Conservation (phyloP, 345 rosid genomes). For the Brassica incana region DNA sequence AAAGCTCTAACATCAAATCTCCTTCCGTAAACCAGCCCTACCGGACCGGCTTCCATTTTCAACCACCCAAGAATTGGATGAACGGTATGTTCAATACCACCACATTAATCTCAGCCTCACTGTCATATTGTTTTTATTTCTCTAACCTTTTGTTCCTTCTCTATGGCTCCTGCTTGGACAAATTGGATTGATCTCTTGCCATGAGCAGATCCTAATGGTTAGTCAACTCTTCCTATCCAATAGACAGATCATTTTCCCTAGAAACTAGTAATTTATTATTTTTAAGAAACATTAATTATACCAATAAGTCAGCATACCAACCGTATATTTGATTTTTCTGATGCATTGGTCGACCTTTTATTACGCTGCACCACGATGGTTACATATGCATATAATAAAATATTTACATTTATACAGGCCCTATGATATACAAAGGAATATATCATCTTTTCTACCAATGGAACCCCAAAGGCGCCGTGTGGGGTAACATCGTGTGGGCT, state of each 20-base stretch:
- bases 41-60: slow-evolving; percentile 69
- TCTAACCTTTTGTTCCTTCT: slow-evolving; percentile 8
- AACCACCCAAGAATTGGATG: slow-evolving; percentile 76
- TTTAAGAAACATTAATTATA: slow-evolving; percentile 4
- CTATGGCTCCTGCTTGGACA: slow-evolving; percentile 24
- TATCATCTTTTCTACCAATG: slow-evolving; percentile 79
- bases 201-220: slow-evolving; percentile 74
- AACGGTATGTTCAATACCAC: slow-evolving; percentile 47
- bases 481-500: slow-evolving; percentile 87
- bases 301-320: slow-evolving; percentile 23
- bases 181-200: slow-evolving; percentile 21
- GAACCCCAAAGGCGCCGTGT: slow-evolving; percentile 62
- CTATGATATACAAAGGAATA: slow-evolving; percentile 69
- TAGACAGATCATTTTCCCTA: slow-evolving; percentile 30
- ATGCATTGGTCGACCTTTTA: slow-evolving; percentile 16
- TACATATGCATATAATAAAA: not conserved
- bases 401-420: slow-evolving; percentile 41
- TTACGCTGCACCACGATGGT: slow-evolving; percentile 30
- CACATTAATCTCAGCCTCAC: not conserved
- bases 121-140: not conserved
- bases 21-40: slow-evolving; percentile 48
- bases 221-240: slow-evolving; percentile 41
- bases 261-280: not conserved
- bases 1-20: slow-evolving; percentile 30
- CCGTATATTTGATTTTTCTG: not conserved